Evolutionary conservation across 2,329 filamentous ascomycete genomes (phyloP).

Genomic region (Aspergillus sp.): DNA sequence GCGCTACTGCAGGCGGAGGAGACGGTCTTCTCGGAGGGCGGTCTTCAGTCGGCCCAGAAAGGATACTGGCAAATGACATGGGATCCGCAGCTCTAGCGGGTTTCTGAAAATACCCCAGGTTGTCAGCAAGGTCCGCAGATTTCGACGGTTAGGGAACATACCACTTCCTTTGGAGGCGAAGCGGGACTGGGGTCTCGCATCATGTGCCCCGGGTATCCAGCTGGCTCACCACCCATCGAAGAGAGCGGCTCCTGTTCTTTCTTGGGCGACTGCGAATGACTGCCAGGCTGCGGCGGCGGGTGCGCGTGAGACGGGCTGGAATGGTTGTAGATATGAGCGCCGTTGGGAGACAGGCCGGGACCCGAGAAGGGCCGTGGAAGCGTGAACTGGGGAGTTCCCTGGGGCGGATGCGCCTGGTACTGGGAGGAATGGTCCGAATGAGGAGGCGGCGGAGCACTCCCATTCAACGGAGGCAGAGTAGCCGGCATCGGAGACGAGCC

Average conservation of each 20-base stretch:
- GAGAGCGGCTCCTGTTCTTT: conserved; percentile 29
- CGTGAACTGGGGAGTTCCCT: conserved; percentile 22
- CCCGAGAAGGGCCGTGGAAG: conserved; percentile 27
- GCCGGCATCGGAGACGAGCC: conserved; percentile 32
- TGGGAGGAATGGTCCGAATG: conserved; percentile 26
- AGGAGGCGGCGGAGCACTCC: conserved; percentile 18
- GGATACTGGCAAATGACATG: conserved; percentile 94
- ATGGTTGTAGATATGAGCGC: conserved; percentile 29
- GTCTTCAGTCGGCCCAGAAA: conserved; percentile 66
- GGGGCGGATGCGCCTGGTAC: conserved; percentile 25
- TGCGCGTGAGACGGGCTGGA: conserved; percentile 33
- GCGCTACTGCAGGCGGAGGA: conserved; percentile 28
- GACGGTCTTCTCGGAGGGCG: conserved; percentile 40
- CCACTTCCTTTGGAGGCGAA: conserved; percentile 33
- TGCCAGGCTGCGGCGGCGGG: conserved; percentile 27
- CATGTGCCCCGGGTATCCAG: conserved; percentile 23
- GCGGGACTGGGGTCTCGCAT: conserved; percentile 22
- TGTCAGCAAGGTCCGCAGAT: conserved; percentile 1
- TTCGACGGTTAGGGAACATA: conserved; percentile 18
- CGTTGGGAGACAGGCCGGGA: conserved; percentile 26
- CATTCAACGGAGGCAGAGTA: conserved; percentile 33
- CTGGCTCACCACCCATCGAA: conserved; percentile 18
- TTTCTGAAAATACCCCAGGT: conserved; percentile 43
- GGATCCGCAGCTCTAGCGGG: conserved; percentile 68
- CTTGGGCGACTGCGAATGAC: conserved; percentile 32